Conservation (phyloP, 177 flowering plant species). For the Vitis hybrid region DNA sequence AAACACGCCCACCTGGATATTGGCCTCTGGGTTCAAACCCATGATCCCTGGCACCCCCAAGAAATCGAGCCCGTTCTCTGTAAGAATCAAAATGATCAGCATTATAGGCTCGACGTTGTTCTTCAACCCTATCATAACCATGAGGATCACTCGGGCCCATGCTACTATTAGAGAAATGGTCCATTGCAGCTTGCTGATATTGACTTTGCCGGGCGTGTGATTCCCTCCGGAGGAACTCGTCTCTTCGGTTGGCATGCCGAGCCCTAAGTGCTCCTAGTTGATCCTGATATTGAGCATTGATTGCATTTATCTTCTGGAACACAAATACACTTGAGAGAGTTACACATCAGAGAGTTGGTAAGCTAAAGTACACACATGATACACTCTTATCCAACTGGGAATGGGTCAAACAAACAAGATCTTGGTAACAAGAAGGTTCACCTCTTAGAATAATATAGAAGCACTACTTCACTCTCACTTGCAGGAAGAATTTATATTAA, state of each 20-base stretch:
- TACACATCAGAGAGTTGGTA: too few relatives aligned
- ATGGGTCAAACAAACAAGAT: too few relatives aligned
- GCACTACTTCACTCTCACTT: too few relatives aligned
- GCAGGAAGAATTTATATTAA: too few relatives aligned
- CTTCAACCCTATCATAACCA: conserved; percentile 37
- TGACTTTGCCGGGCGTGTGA: conserved; percentile 54
- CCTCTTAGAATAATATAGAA: too few relatives aligned
- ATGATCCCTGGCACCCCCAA: conserved; percentile 30
- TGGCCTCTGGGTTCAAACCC: conserved; percentile 27
- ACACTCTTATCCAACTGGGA: too few relatives aligned
- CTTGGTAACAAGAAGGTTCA: too few relatives aligned
- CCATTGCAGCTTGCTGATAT: conserved; percentile 53
- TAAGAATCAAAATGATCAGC: conserved; percentile 43
- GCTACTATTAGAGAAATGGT: conserved; percentile 34
- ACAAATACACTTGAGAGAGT: not conserved
- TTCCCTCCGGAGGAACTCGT: conserved; percentile 66
- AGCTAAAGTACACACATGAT: too few relatives aligned
- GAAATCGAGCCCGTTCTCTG: conserved; percentile 44
- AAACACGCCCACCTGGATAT: conserved; percentile 30
- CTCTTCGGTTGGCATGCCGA: conserved; percentile 54
- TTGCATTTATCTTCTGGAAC: conserved; percentile 56
- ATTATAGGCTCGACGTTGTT: conserved; percentile 31
- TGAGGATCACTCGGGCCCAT: conserved; percentile 39
- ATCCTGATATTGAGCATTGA: conserved; percentile 54
- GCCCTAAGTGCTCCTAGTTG: conserved; percentile 54